Base-by-base conservation (phyloP, 1,284 basidiomycete species). In the Singerocomus rubriflavus region DNA sequence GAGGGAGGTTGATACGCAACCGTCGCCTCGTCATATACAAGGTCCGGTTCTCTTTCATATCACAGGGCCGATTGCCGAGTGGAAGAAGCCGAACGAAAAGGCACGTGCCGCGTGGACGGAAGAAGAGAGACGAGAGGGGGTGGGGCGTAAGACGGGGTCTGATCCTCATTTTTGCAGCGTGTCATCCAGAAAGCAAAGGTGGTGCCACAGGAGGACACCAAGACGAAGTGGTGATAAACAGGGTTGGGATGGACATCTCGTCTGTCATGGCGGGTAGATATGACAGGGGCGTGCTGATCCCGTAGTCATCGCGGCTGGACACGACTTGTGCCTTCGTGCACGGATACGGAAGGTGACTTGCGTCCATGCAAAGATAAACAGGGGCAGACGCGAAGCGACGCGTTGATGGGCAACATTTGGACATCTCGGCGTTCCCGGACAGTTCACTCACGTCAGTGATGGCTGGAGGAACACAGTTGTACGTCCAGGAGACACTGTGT, bases 271-370 rank as follows among this genome's bases (percentile, higher is more conserved):
- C n/a, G n/a, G n/a, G n/a, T n/a, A n/a, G n/a, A n/a, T n/a, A n/a
- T n/a, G n/a, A n/a, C n/a, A n/a, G n/a, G n/a, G 33, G 14, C 37
- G 25, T 34, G 43, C 17, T 42, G 44, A 52, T 44, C 50, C 50
- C 59, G 60, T 52, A 52, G 31, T 13, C 27, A 49, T 63, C 55
- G 55, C 42, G 42, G 56, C 54, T 33, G 45, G 45, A 51, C 12
- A 12, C 30, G 35, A 44, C 35, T 31, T 27, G 13, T 8, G 25
- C 37, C 21, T 43, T 33, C n/a, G 14, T 10, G 13, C 17, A 48
- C 49, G 13, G 21, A 48, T 51, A 48, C 40, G n/a, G 62, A 4
- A 63, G 39, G 46, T 10, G 36, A 35, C 13, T 38, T 61, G 50
- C 50, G 44, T 36, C 41, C 1, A 25, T 34, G 13, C 25, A 57